These are phyloP conservation scores for Tricholoma matsutake DNA, from an alignment of 768 basidiomycete genomes.

Conservation along the genomic window DNA sequence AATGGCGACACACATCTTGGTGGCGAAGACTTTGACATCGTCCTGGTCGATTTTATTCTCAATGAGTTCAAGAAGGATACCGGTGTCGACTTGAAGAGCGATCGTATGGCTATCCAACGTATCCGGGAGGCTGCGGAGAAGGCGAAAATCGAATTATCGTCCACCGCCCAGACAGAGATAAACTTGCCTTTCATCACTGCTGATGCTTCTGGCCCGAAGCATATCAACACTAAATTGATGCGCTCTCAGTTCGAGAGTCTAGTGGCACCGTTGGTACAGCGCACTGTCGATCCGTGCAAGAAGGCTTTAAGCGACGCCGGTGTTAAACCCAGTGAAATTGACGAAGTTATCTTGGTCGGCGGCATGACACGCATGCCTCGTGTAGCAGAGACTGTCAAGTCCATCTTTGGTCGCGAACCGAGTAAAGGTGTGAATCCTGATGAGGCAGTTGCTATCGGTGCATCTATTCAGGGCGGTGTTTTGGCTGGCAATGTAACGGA, in stretches of 20 bases:
- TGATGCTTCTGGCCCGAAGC: conserved; percentile 91
- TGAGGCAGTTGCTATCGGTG: conserved; percentile 98
- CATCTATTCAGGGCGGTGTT: conserved; percentile 97
- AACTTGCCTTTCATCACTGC: conserved; percentile 98
- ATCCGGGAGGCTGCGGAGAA: conserved; percentile 99
- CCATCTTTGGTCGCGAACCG: conserved; percentile 92
- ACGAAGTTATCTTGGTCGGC: conserved; percentile 97
- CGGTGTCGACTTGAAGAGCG: conserved; percentile 75
- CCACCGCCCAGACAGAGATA: conserved; percentile 92
- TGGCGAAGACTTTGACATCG: conserved; percentile 93
- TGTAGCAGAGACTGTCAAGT: conserved; percentile 91
- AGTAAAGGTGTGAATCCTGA: conserved; percentile 99
- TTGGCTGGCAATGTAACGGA: conserved; percentile 95
- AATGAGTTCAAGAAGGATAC: conserved; percentile 93
- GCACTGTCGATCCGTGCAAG: conserved; percentile 94
- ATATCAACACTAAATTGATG: conserved; percentile 89
- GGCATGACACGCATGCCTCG: conserved; percentile 99
- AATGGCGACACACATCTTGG: conserved; percentile 99
- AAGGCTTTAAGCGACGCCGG: conserved; percentile 94
- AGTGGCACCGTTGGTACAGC: conserved; percentile 76
- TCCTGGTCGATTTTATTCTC: conserved; percentile 82
- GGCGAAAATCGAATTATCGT: conserved; percentile 98
- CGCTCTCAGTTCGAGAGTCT: conserved; percentile 90
- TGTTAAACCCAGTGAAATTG: conserved; percentile 87
- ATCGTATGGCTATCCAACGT: conserved; percentile 97